phyloP scores from a whole-genome alignment of 2,329 filamentous ascomycete genomes.

The Achaetomium macrosporum region DNA sequence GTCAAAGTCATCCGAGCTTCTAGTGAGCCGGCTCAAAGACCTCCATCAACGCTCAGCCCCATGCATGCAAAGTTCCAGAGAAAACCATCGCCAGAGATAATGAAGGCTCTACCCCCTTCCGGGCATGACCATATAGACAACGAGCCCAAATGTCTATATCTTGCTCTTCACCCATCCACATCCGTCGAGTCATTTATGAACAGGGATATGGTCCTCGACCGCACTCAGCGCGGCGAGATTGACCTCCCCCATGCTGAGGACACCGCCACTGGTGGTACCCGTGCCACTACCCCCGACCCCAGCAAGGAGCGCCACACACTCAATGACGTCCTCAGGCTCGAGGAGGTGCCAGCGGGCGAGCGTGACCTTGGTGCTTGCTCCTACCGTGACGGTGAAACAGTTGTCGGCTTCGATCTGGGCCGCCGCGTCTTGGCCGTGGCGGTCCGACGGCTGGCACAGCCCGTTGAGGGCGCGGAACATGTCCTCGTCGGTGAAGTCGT shows the following conservation, averaged over 20 bases:
- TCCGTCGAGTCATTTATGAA: not conserved
- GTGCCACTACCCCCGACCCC: conserved; percentile 34
- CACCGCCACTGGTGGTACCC: conserved; percentile 30
- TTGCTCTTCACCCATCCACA: conserved; percentile 6
- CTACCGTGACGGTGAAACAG: conserved; percentile 87
- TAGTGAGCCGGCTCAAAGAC: not conserved
- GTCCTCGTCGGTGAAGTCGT: conserved; percentile 98
- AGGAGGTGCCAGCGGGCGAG: conserved; percentile 84
- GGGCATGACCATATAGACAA: not conserved
- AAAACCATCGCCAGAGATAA: not conserved
- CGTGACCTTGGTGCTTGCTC: conserved; percentile 86
- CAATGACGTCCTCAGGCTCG: conserved; percentile 83
- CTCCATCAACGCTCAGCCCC: not conserved
- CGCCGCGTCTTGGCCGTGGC: not conserved
- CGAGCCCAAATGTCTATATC: not conserved
- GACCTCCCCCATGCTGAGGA: conserved; percentile 43
- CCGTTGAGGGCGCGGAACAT: conserved; percentile 77
- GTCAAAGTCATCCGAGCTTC: not conserved
- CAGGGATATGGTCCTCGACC: conserved; percentile 45
- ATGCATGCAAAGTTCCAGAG: not conserved
- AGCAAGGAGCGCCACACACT: conserved; percentile 53
- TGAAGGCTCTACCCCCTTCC: not conserved
- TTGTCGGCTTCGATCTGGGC: conserved; percentile 50
- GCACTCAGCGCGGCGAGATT: conserved; percentile 51
- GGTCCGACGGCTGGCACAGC: conserved; percentile 35